These are phyloP conservation scores for Colletotrichum orchidophilum DNA, from an alignment of 2,329 filamentous ascomycete genomes.

Conservation along the genomic window DNA sequence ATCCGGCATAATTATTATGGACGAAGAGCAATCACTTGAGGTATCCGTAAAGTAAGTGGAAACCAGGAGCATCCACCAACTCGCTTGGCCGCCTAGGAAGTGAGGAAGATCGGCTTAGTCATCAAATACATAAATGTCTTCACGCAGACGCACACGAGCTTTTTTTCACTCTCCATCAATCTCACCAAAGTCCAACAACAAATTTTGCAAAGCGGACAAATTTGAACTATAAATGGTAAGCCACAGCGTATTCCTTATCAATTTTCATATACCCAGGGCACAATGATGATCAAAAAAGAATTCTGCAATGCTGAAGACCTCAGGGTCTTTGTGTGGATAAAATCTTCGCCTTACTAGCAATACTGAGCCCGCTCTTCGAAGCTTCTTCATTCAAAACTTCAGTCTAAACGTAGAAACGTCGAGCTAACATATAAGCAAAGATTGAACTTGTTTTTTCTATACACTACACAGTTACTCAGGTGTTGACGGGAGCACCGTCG, in stretches of 20 bases:
- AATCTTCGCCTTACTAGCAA: conserved; percentile 36
- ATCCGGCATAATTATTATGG: neutral
- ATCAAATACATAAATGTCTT: conserved; percentile 2
- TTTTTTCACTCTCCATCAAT: neutral
- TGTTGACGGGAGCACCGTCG: conserved; percentile 45
- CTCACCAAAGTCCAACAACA: neutral
- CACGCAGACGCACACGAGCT: neutral
- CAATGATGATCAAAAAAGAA: conserved; percentile 48
- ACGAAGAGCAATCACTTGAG: neutral
- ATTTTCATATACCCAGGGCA: neutral
- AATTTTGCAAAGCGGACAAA: neutral
- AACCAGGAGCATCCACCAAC: neutral
- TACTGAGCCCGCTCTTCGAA: conserved; percentile 16
- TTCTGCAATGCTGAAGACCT: conserved; percentile 60
- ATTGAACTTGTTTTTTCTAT: neutral
- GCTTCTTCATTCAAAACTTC: neutral
- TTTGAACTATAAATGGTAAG: conserved; percentile 21
- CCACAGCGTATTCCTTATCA: conserved; percentile 41
- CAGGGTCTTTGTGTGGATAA: conserved; percentile 43
- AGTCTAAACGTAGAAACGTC: neutral
- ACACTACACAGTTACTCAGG: conserved; percentile 37
- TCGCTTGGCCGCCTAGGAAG: neutral
- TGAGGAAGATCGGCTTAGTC: conserved; percentile 18
- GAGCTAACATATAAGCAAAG: conserved; percentile 2
- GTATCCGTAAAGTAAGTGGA: neutral